Base-by-base conservation (phyloP, 1,284 basidiomycete genomes). In the Gymnopus androsaceus region DNA sequence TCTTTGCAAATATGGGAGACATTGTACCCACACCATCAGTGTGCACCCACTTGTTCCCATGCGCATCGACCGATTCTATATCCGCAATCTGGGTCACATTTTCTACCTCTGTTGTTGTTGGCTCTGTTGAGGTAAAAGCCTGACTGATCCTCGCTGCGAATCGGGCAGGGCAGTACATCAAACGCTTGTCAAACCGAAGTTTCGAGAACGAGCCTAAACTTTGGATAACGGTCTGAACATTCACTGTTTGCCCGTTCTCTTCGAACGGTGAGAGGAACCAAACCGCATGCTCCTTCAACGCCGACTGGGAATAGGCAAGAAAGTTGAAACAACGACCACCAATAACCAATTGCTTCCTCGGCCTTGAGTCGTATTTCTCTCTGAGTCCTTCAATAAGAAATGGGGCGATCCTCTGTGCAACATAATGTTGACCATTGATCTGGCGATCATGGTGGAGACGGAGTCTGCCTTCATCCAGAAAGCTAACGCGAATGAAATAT, bases 11-110 rank as follows among this genome's bases (percentile, higher is more conserved):
- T 14, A 79, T 75, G 4, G 68, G 66, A 0, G 87, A 88, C 57
- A 90, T 80, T 0, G 80, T 87, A 0, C 87, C 88, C 8, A 87
- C 82, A 7, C 88, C 88, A 61, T 90, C 87, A 0, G 87, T 88
- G 66, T 44, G 40, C 14, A 87, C 87, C 55, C 72, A 73, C 47
- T 77, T 80, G 17, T 69, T 69, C 1, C 61, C 58, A 30, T 60
- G 2, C 34, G 50, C 40, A 52, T 66, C 65, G 1, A 34, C 17
- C 3, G 67, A 69, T 15, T 68, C 65, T 58, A 88, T 81, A 65
- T 89, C 87, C 0, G 60, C 50, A 0, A 75, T 51, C 3, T 61
- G 33, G 7, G 33, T 11, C 8, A 89, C 75, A 60, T 87, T 79
- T 42, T 83, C 81, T 1, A 78, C 75, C 25, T 77, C 71, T 12